Percentiles rank a stretch among this genome's conserved stretches.
phyloP scores from a whole-genome alignment of 1,139 yeast species.

The Groenewaldozyma sp. region DNA sequence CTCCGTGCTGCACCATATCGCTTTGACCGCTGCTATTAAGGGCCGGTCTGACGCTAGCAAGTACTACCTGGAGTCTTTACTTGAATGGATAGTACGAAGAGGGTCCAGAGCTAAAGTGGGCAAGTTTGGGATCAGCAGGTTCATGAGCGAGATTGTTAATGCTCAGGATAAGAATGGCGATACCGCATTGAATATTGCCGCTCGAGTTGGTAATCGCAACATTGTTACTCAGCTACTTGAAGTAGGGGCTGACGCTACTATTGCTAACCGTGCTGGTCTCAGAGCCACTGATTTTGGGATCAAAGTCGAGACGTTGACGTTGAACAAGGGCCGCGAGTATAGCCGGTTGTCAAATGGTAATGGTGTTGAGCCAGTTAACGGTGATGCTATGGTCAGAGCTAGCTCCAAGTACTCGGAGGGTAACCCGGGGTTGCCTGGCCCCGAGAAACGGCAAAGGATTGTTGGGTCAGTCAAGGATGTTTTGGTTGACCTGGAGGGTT shows the following conservation, averaged over 20 bases:
- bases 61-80: conserved; percentile 64
- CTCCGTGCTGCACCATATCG: conserved; percentile 89
- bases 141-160: conserved; percentile 60
- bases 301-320: conserved; percentile 6
- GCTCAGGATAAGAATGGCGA: conserved; percentile 80
- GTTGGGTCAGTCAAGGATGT: conserved; percentile 32
- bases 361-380: background rate
- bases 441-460: conserved; percentile 36
- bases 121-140: conserved; percentile 47
- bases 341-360: background rate
- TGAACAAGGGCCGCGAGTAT: background rate
- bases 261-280: conserved; percentile 76
- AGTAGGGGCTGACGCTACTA: conserved; percentile 73
- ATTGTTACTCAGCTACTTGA: conserved; percentile 73
- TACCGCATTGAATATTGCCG: conserved; percentile 78
- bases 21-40: conserved; percentile 63
- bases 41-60: conserved; percentile 62
- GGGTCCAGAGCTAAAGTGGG: conserved; percentile 35
- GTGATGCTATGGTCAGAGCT: conserved; percentile 1
- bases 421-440: conserved; percentile 1
- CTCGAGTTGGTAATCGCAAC: conserved; percentile 75
- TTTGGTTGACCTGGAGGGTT: conserved; percentile 26
- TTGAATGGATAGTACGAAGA: conserved; percentile 69
- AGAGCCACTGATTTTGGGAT: conserved; percentile 82
- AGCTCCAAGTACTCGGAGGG: background rate